Conservation (phyloP, 2,329 filamentous ascomycete species). For the Hawksworthiomyces lignivorus region DNA sequence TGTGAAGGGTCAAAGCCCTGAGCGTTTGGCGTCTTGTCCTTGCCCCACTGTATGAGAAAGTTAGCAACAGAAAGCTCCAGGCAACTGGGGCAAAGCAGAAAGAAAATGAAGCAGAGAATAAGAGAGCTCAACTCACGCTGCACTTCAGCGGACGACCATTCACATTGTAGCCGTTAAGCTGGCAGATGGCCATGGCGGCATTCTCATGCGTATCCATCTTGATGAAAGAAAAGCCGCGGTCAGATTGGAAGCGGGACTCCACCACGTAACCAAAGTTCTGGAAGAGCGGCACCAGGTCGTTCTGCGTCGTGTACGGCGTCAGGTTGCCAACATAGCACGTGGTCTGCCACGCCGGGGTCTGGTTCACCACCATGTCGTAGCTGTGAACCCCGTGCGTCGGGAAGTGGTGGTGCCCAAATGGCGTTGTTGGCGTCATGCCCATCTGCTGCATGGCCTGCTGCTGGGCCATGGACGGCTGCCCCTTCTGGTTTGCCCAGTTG, state of each 20-base stretch:
- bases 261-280: conserved; percentile 98
- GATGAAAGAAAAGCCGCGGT: conserved; percentile 95
- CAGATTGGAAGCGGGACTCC: conserved; percentile 95
- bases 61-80: conserved; percentile 3
- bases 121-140: conserved; percentile 51
- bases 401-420: conserved; percentile 96
- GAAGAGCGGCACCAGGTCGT: conserved; percentile 94
- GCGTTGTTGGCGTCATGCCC: conserved; percentile 96
- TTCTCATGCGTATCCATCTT: conserved; percentile 99
- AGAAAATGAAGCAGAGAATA: background rate
- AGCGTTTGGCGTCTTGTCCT: conserved; percentile 86
- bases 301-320: conserved; percentile 90
- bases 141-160: conserved; percentile 96
- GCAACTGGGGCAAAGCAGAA: background rate
- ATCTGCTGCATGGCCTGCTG: conserved; percentile 95
- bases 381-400: conserved; percentile 94
- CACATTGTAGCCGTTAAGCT: conserved; percentile 95
- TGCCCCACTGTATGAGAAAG: conserved; percentile 71
- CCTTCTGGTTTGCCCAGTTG: conserved; percentile 99
- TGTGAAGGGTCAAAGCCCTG: conserved; percentile 72
- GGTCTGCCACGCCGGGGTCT: conserved; percentile 96
- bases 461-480: conserved; percentile 97
- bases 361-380: conserved; percentile 92
- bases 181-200: conserved; percentile 95
- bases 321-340: conserved; percentile 97